Evolutionary conservation across 2,329 filamentous ascomycete species (phyloP), one percentile per base, ranked within the genome.

Genomic region (Aspergillus calidoustus): DNA sequence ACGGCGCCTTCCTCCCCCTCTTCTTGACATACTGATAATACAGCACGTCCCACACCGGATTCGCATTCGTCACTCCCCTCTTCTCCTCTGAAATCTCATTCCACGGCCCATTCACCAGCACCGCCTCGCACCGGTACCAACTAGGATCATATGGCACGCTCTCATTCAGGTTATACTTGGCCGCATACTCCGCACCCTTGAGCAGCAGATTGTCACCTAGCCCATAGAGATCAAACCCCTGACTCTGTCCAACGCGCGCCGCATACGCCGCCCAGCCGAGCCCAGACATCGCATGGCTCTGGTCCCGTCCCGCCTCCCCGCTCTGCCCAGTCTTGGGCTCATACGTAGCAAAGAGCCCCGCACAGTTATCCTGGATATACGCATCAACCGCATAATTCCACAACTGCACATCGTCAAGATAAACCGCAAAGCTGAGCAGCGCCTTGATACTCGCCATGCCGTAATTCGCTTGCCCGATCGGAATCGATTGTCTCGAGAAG

Each of bases 401-500:
- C 66, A 79, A 67, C 9, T 71, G 64, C 1, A 80, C 71, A 54
- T 80, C 78, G 43, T 80, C 78, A 4, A 80, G 65, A 34, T 78
- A 81, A 1, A 80, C 77, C 0, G 77, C 76, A 58, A 79, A 81
- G 9, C 64, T 71, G 7, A 80, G 62, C 3, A 80, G 63, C 1
- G 75, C 73, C 57, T 77, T 77, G 56, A 80, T 79, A 53, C 73
- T 77, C 4, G 70, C 74, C 69, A 81, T 75, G 2, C 78, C 78
- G 58, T 81, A 81, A 62, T 80, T 80, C 1, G 77, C 79, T 57
- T 81, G 79, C 0, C 79, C 77, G 54, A 79, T 72, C 6, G 74
- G 72, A 28, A 76, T 71, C 0, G 70, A 73, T 64, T 80, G 78
- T 0, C 74, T 67, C 3, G 76, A 72, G 58, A 81, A 79, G 0